Base-by-base conservation (phyloP, 352 stramenopile genomes). In the Phytophthora niederhauseri region DNA sequence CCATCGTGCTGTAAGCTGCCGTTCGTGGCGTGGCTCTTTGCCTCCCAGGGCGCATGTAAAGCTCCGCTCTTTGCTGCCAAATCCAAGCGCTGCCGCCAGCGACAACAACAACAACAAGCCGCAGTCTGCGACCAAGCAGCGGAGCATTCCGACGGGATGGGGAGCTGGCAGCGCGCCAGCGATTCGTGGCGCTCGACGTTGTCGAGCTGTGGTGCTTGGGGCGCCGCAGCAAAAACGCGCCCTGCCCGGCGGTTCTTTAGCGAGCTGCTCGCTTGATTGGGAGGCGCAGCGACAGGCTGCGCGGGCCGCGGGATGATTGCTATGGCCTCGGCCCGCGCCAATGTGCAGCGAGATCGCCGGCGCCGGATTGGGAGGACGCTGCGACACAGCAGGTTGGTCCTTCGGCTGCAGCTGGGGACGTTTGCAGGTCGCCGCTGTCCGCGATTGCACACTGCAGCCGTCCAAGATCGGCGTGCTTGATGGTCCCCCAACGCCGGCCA, bases 131-230 rank as follows among this genome's bases (percentile, higher is more conserved):
- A 56, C 54, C 55, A 59, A 62, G 61, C 48, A 57, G 54, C 55
- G 24, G 24, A 57, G 38, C 56, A 61, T 70, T 70, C 61, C 49
- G 67, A 66, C 45, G 45, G 30, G 67, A 74, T 74, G 67, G 67
- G 67, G 60, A 53, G 26, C 52, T 62, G 51, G 43, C 56, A 48
- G 46, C 24, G 12, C 30, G 36, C 31, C 19, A 43, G 24, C 48
- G 28, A 62, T 61, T 57, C n/a, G 43, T 61, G 57, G 65, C 48
- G 31, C 15, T 57, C 28, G 63, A 46, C 46, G 48, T 38, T 51
- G 48, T 20, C 51, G 36, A 53, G 34, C 50, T 50, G 34, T 63
- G 58, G 38, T 72, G 64, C 64, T 72, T 72, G 57, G 64, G 28
- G 57, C 20, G 43, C 20, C 48, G 65, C 60, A 54, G 61, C 66